A percentile compares a stretch with the other conserved stretches of the same genome.
Evolutionary conservation across 2,329 filamentous ascomycete species (phyloP).

Genomic region (Triangularia setosa): DNA sequence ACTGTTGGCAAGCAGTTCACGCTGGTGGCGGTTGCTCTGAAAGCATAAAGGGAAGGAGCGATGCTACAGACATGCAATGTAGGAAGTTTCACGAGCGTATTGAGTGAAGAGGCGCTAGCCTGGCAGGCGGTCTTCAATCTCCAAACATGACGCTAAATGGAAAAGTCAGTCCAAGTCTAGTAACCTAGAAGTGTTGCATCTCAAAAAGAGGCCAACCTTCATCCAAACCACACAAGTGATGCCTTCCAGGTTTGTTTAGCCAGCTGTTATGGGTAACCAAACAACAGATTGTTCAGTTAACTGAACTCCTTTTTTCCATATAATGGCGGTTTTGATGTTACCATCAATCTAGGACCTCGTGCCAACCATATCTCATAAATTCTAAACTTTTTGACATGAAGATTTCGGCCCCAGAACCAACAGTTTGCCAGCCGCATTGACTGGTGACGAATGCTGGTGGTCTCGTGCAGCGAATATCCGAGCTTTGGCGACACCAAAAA

Average conservation of each 20-base stretch:
- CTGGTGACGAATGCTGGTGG: slow-evolving; percentile 1
- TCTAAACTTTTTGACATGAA: neutral
- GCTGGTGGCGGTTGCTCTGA: neutral
- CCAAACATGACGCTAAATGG: too few relatives aligned
- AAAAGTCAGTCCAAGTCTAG: too few relatives aligned
- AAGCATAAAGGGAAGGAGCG: neutral
- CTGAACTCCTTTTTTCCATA: too few relatives aligned
- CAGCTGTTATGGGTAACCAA: too few relatives aligned
- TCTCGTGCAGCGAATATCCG: neutral
- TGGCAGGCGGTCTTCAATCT: too few relatives aligned
- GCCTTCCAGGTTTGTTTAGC: too few relatives aligned
- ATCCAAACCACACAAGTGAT: too few relatives aligned
- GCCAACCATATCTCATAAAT: neutral
- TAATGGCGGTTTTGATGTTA: too few relatives aligned
- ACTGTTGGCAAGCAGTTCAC: neutral
- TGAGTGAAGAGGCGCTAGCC: neutral
- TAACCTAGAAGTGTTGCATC: too few relatives aligned
- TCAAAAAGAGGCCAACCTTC: too few relatives aligned
- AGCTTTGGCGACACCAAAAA: neutral
- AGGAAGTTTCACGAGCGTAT: neutral
- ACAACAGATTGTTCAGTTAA: too few relatives aligned
- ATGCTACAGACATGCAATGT: neutral
- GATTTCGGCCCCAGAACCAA: neutral
- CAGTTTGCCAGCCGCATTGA: neutral
- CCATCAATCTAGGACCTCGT: too few relatives aligned